Base-by-base conservation (phyloP, 2,329 filamentous ascomycete genomes). In the Talaromyces verruculosus region DNA sequence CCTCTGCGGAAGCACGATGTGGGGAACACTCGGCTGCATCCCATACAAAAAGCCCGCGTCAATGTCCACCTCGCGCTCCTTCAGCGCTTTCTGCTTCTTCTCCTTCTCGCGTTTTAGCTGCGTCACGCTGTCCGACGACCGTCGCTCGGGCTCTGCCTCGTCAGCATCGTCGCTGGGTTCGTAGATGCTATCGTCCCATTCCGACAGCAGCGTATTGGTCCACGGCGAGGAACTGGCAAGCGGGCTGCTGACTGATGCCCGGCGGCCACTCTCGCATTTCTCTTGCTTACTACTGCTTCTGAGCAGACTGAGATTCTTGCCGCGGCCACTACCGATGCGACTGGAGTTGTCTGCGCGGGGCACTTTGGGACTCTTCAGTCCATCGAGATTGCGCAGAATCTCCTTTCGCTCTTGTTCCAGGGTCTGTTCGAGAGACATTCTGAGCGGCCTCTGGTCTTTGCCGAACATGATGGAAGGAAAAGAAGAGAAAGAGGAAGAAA, bases 361-460 rank as follows among this genome's bases (percentile, higher is more conserved):
- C 4, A 69, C 69, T 67, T 39, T 68, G 68, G 64, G 68, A 74
- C 53, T 84, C 84, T 75, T 90, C 88, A 64, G 61, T 4, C 60
- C 63, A 30, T 67, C 66, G 49, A 92, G 82, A 68, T 92, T 81
- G 58, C 87, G 88, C 70, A 92, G 82, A 45, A 93, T 88, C 78
- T 92, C 90, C 68, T 84, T 83, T 68, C 90, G 86, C 82, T 94
- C 91, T 81, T 92, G 89, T 74, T 93, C 91, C 69, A 93, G 83
- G 70, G 89, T 87, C 59, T 89, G 86, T 79, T 92, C 91, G 73
- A 93, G 86, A 73, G 90, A 92, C 89, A 92, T 92, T 61, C 19
- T 64, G 62, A 17, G 51, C 13, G 17, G 51, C 28, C 28, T 43
- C 19, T 55, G 33, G 57, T 60, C 57, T 60, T 60, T 60, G 53